These are phyloP conservation scores for Jacaranda copaia DNA, from an alignment of 257 asterid species.

Conservation along the genomic window DNA sequence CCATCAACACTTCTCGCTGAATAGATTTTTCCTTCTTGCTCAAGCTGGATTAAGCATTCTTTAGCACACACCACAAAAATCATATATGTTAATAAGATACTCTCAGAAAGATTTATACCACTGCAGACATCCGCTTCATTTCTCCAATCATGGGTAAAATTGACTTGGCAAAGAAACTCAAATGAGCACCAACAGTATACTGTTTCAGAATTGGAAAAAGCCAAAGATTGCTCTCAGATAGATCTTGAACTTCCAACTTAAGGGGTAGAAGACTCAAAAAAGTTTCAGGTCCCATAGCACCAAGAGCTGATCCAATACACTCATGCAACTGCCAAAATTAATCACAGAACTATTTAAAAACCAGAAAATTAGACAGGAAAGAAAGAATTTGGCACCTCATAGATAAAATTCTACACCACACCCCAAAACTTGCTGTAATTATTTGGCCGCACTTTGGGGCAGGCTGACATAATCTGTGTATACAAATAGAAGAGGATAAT, in stretches of 20 bases:
- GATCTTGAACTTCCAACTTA: slow-evolving; percentile 66
- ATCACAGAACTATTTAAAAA: slow-evolving; percentile 18
- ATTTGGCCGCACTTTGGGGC: too few species aligned
- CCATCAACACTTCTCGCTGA: slow-evolving; percentile 74
- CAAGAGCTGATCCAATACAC: slow-evolving; percentile 88
- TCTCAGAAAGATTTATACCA: slow-evolving; percentile 54
- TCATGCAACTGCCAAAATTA: slow-evolving; percentile 78
- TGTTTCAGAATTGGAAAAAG: slow-evolving; percentile 89
- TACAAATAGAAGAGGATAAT: too few species aligned
- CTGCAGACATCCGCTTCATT: slow-evolving; percentile 71
- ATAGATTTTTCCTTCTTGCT: slow-evolving; percentile 67
- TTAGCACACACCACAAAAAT: slow-evolving; percentile 27
- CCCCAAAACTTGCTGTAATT: too few species aligned
- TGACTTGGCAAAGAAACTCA: slow-evolving; percentile 70
- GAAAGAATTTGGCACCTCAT: not conserved
- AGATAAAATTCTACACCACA: not conserved
- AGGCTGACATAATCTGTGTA: too few species aligned
- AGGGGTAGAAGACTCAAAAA: slow-evolving; percentile 78
- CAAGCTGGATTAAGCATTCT: slow-evolving; percentile 59
- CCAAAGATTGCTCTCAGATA: slow-evolving; percentile 87
- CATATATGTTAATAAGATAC: not conserved
- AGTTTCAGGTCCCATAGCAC: slow-evolving; percentile 89
- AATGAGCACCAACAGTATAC: slow-evolving; percentile 71
- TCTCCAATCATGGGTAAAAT: slow-evolving; percentile 59
- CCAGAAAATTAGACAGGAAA: slow-evolving; percentile 21